phyloP scores from a whole-genome alignment of 2,329 filamentous ascomycete species.

The Fusarium secorum region DNA sequence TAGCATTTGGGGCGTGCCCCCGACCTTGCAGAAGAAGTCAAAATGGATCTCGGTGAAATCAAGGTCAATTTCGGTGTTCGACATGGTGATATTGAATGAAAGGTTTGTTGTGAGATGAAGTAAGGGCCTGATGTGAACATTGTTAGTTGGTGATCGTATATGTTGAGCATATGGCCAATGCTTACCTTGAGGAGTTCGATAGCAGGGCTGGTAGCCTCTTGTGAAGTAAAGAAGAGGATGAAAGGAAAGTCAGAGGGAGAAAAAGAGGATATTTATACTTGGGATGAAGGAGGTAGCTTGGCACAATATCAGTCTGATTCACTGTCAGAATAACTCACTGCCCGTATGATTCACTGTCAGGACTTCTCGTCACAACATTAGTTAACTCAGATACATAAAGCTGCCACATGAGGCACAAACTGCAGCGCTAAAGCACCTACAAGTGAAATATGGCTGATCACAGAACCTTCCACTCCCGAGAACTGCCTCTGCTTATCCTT shows the following conservation, averaged over 20 bases:
- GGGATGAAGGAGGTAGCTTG: neutral
- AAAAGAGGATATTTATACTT: neutral
- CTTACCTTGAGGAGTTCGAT: rapidly evolving
- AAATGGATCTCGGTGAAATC: neutral
- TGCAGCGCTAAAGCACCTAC: neutral
- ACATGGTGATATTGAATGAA: neutral
- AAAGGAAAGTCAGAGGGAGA: neutral
- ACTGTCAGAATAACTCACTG: too few relatives aligned
- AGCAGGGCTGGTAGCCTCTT: rapidly evolving
- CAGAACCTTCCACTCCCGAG: neutral
- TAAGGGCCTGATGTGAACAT: neutral
- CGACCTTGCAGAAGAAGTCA: neutral
- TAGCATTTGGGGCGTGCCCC: neutral
- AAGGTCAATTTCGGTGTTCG: rapidly evolving
- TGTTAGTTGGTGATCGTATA: neutral
- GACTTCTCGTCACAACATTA: rapidly evolving
- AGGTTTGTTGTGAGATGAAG: rapidly evolving
- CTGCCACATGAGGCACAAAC: rapidly evolving
- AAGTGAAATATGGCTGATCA: neutral
- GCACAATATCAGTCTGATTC: neutral
- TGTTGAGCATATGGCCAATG: neutral
- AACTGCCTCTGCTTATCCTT: too few relatives aligned
- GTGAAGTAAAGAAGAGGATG: neutral
- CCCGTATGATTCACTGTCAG: neutral
- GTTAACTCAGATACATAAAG: rapidly evolving